These are phyloP conservation scores for Mortierella polycephala DNA, from an alignment of 371 early-diverging fungal species.

Conservation along the genomic window DNA sequence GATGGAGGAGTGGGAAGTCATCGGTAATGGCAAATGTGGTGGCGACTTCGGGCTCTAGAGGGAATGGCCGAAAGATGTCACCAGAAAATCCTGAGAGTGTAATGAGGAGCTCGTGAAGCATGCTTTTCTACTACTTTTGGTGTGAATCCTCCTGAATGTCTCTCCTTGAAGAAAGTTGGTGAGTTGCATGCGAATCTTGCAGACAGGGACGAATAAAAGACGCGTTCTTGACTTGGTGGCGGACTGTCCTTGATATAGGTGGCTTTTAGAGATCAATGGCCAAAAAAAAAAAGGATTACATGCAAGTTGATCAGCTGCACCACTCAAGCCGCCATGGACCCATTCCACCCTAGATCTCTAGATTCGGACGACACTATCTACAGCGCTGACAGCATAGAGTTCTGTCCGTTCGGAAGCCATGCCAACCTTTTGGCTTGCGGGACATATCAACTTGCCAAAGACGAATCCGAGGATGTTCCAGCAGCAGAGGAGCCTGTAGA, in stretches of 20 bases:
- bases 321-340: constrained; percentile 13
- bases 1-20: constrained; percentile 72
- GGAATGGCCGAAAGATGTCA: constrained; percentile 72
- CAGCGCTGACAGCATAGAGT: constrained; percentile 87
- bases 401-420: constrained; percentile 70
- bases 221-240: neutral
- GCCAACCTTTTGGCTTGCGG: constrained; percentile 73
- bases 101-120: constrained; percentile 85
- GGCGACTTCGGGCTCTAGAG: constrained; percentile 56
- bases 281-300: constrained; percentile 5
- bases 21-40: constrained; percentile 66
- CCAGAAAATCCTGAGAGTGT: constrained; percentile 76
- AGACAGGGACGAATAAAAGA: neutral
- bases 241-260: neutral
- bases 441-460: constrained; percentile 78
- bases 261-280: constrained; percentile 7
- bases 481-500: constrained; percentile 43
- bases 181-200: neutral
- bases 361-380: constrained; percentile 75
- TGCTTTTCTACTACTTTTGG: constrained; percentile 30
- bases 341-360: constrained; percentile 54
- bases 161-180: neutral
- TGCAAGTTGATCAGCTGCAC: neutral
- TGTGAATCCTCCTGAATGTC: constrained; percentile 1
- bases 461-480: constrained; percentile 38